Conservation (phyloP, 257 asterid genomes). For the Solanum clarkiae region DNA sequence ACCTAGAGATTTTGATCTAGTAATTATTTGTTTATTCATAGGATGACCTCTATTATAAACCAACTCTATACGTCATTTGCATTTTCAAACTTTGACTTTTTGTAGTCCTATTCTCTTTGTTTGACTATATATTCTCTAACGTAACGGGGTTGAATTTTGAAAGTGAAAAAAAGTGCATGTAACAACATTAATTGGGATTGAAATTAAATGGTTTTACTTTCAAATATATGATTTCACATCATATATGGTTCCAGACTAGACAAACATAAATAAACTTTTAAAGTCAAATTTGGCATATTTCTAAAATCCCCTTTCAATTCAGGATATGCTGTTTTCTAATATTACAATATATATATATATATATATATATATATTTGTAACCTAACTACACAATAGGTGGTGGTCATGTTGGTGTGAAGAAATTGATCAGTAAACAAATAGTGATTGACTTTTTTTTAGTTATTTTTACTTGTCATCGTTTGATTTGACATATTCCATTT, state of each 20-base stretch:
- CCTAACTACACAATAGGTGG: no score
- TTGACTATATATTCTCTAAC: background rate
- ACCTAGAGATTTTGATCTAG: background rate
- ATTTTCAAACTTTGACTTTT: background rate
- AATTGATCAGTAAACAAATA: no score
- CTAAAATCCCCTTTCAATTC: background rate
- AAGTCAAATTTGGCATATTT: background rate
- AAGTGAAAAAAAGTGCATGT: background rate
- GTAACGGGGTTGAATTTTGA: background rate
- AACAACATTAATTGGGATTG: background rate
- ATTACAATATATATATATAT: no score
- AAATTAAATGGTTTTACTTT: background rate
- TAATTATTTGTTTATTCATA: background rate
- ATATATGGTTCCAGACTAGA: background rate
- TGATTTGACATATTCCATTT: no score
- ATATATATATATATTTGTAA: no score
- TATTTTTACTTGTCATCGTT: no score
- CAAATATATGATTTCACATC: background rate
- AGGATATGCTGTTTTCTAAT: no score
- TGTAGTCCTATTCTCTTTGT: no score
- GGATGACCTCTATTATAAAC: background rate
- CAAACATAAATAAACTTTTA: background rate
- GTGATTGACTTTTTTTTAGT: no score
- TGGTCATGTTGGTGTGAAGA: no score
- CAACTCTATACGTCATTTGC: background rate